These are phyloP conservation scores for Botrytis galanthina DNA, from an alignment of 2,329 filamentous ascomycete genomes.

Conservation along the genomic window DNA sequence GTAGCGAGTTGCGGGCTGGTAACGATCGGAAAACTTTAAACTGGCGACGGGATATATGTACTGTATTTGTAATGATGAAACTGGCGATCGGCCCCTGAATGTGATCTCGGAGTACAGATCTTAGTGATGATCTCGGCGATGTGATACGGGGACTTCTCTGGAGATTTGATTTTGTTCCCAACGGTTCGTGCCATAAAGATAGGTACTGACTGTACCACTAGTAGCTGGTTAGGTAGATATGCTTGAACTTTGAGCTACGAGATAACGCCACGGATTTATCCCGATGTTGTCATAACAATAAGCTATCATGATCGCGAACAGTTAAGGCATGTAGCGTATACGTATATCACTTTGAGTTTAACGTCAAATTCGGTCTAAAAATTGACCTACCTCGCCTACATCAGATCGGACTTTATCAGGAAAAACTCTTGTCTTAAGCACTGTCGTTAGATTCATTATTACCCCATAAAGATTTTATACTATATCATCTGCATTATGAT, in stretches of 20 bases:
- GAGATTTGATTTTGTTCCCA: slow-evolving; percentile 3
- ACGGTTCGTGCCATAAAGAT: not conserved
- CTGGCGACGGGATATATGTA: not conserved
- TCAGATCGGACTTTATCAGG: not conserved
- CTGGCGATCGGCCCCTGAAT: not conserved
- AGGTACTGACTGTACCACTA: not conserved
- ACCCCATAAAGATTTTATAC: not conserved
- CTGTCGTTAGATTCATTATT: not conserved
- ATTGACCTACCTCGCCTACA: not conserved
- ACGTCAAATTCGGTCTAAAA: not conserved
- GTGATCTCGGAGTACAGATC: slow-evolving; percentile 5
- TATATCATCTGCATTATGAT: not conserved
- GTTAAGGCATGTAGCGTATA: not conserved
- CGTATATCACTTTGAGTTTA: not conserved
- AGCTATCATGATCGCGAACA: not conserved
- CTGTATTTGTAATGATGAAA: not conserved
- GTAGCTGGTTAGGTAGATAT: slow-evolving; percentile 6
- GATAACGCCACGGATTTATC: not conserved
- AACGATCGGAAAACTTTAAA: slow-evolving; percentile 1
- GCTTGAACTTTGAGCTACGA: not conserved
- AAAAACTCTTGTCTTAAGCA: not conserved
- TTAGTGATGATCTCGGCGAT: slow-evolving; percentile 10
- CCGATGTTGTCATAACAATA: not conserved
- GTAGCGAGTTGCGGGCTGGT: not conserved
- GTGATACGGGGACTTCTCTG: slow-evolving; percentile 1